Percentiles rank a stretch among this genome's conserved stretches.
Evolutionary conservation across 1,284 basidiomycete genomes (phyloP).

Genomic region (Singerocomus rubriflavus): DNA sequence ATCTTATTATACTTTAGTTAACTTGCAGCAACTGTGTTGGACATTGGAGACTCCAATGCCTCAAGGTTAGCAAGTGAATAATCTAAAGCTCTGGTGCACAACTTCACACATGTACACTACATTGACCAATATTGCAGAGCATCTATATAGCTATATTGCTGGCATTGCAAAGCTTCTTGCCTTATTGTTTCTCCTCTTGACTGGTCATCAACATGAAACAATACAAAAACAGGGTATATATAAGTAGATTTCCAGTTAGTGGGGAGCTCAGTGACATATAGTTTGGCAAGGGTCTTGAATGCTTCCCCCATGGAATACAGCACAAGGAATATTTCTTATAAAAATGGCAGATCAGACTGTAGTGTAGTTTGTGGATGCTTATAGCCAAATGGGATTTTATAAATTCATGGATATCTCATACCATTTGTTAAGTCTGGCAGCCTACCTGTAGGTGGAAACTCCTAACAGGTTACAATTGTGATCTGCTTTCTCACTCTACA

Average conservation of each 20-base stretch:
- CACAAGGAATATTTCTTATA: neutral
- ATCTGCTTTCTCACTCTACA: too few relatives aligned
- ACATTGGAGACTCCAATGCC: conserved; percentile 1
- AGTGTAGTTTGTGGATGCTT: too few relatives aligned
- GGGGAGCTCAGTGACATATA: neutral
- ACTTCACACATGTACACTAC: neutral
- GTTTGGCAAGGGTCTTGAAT: neutral
- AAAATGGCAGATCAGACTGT: neutral
- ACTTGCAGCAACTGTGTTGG: conserved; percentile 1
- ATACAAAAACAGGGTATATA: conserved; percentile 9
- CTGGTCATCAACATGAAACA: conserved; percentile 19
- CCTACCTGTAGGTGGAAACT: neutral
- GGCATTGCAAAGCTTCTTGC: conserved; percentile 18
- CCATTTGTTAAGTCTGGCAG: neutral
- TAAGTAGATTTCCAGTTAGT: neutral
- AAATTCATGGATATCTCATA: too few relatives aligned
- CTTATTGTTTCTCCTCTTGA: conserved; percentile 19
- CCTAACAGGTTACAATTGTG: too few relatives aligned
- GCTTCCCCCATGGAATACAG: neutral
- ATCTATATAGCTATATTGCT: conserved; percentile 12
- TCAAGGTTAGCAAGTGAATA: conserved; percentile 3
- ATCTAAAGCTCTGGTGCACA: neutral
- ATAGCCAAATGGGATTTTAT: neutral
- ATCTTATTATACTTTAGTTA: conserved; percentile 3
- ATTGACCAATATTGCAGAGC: conserved; percentile 1